phyloP scores from a whole-genome alignment of 768 basidiomycete genomes.

The Lentinula guzmanii region DNA sequence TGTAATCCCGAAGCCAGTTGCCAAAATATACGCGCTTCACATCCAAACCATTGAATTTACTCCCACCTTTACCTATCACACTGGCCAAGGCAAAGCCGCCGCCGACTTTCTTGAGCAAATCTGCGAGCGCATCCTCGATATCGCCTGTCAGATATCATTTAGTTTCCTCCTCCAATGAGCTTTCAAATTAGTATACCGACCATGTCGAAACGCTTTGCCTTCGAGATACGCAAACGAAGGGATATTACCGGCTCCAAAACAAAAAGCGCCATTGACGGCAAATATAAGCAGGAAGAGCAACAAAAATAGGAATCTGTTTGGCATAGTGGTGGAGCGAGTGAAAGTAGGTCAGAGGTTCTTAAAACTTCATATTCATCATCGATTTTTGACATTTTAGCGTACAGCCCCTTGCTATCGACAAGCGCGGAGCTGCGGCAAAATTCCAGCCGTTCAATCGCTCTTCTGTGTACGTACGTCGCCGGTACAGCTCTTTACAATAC shows the following conservation, averaged over 20 bases:
- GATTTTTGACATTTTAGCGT: not conserved
- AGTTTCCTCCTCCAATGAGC: not conserved
- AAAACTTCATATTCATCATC: not conserved
- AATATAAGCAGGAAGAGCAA: conserved; percentile 44
- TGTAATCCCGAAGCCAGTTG: conserved; percentile 89
- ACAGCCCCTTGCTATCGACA: not conserved
- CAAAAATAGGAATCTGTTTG: conserved; percentile 30
- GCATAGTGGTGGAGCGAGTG: conserved; percentile 16
- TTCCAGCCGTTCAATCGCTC: too few relatives aligned
- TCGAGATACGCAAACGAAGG: conserved; percentile 84
- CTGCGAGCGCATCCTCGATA: conserved; percentile 51
- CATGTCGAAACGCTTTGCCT: conserved; percentile 81
- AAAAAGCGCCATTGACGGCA: conserved; percentile 60
- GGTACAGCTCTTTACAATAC: not conserved
- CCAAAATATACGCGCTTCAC: conserved; percentile 48
- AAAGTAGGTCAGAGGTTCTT: not conserved
- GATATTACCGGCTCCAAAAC: conserved; percentile 85
- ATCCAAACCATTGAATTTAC: conserved; percentile 75
- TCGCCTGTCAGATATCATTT: not conserved
- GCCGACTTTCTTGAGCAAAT: conserved; percentile 52
- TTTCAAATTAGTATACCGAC: conserved; percentile 18
- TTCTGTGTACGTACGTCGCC: too few relatives aligned
- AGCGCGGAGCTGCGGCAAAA: not conserved
- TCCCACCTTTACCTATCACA: conserved; percentile 49
- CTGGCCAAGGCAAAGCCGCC: conserved; percentile 54